Evolutionary conservation across 208 protist genomes (phyloP).

Genomic region (Trichomonas gallinae): DNA sequence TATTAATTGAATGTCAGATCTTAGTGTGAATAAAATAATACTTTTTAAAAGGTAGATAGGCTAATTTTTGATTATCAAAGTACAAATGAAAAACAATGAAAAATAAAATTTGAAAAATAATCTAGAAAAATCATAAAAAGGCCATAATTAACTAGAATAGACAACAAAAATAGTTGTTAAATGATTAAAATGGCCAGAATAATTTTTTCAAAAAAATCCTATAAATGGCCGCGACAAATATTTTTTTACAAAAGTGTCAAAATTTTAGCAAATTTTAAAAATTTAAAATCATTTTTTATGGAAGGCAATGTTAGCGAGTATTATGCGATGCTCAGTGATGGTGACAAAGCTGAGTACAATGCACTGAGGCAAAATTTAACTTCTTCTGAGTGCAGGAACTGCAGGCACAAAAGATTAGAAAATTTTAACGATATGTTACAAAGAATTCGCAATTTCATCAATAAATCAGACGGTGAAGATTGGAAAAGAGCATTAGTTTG

Average conservation of each 20-base stretch:
- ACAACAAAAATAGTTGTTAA: too few relatives aligned
- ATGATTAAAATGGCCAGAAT: too few relatives aligned
- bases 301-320: neutral
- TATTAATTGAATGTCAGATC: too few relatives aligned
- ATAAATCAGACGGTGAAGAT: neutral
- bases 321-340: neutral
- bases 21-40: too few relatives aligned
- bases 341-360: neutral
- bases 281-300: neutral
- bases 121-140: too few relatives aligned
- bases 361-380: neutral
- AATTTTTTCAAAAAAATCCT: too few relatives aligned
- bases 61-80: too few relatives aligned
- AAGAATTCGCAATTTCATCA: neutral
- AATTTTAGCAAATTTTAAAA: neutral
- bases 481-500: neutral
- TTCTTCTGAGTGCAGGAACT: neutral
- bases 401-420: neutral
- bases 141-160: too few relatives aligned
- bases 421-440: neutral
- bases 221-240: neutral
- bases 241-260: neutral
- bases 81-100: too few relatives aligned
- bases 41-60: too few relatives aligned
- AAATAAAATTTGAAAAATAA: too few relatives aligned